Conservation (phyloP, 768 basidiomycete species). For the Pleurotus salmoneostramineus region DNA sequence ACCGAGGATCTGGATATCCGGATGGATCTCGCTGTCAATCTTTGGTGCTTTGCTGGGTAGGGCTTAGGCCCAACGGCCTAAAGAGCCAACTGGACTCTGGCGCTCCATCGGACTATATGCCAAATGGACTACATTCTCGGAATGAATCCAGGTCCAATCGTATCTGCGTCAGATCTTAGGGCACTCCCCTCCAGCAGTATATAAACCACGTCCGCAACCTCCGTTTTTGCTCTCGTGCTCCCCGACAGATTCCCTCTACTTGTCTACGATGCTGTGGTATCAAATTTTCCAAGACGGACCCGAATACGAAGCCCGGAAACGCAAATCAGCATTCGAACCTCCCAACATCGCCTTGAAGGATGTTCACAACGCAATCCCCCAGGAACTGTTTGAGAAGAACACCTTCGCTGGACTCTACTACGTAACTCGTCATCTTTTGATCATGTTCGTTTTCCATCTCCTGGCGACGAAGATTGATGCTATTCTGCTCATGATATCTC, state of each 20-base stretch:
- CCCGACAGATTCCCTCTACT: not conserved
- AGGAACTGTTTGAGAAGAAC: conserved; percentile 40
- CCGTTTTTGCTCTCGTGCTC: not conserved
- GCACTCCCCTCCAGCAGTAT: not conserved
- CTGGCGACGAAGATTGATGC: conserved; percentile 31
- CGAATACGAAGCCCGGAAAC: conserved; percentile 43
- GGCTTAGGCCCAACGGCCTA: not conserved
- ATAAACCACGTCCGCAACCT: not conserved
- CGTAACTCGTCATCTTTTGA: conserved; percentile 33
- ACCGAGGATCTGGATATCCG: not conserved
- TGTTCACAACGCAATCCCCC: conserved; percentile 44
- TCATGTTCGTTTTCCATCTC: conserved; percentile 34
- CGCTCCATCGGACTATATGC: not conserved
- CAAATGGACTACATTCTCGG: not conserved
- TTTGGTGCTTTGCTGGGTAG: conserved; percentile 1
- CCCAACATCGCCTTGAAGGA: conserved; percentile 39
- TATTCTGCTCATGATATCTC: not conserved
- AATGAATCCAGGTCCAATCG: not conserved
- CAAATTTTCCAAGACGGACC: conserved; percentile 43
- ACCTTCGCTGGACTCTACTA: conserved; percentile 41
- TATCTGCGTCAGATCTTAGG: not conserved
- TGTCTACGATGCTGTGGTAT: conserved; percentile 30
- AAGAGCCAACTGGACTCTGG: not conserved
- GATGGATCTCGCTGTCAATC: not conserved
- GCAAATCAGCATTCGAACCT: conserved; percentile 32